Percentiles rank a stretch among this genome's conserved stretches.
These are phyloP conservation scores for Phytophthora capsici DNA, from an alignment of 352 stramenopile genomes.

Conservation along the genomic window DNA sequence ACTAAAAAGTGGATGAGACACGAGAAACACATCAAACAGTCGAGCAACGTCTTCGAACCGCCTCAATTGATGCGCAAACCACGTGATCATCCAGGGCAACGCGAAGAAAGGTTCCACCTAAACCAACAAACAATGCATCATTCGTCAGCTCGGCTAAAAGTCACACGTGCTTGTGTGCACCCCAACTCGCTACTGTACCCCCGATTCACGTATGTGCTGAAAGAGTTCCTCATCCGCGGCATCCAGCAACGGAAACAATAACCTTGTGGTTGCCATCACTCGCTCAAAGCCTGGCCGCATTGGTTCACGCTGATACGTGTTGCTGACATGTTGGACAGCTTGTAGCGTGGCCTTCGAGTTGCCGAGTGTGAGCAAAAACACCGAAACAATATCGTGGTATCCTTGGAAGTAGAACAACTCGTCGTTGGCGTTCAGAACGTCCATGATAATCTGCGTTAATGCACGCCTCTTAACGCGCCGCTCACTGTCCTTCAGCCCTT, in stretches of 20 bases:
- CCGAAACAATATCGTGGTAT: slow-evolving; percentile 93
- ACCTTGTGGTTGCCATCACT: slow-evolving; percentile 66
- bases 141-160: slow-evolving; percentile 35
- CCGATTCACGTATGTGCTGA: slow-evolving; percentile 64
- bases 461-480: slow-evolving; percentile 61
- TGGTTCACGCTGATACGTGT: slow-evolving; percentile 90
- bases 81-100: slow-evolving; percentile 95
- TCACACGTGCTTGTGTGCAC: not conserved
- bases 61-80: slow-evolving; percentile 93
- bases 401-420: slow-evolving; percentile 90
- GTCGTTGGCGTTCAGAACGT: slow-evolving; percentile 50
- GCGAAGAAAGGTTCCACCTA: slow-evolving; percentile 95
- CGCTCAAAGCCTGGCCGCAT: slow-evolving; percentile 88
- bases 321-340: slow-evolving; percentile 77
- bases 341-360: slow-evolving; percentile 66
- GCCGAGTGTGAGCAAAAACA: slow-evolving; percentile 83
- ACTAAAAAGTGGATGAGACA: slow-evolving; percentile 92
- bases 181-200: slow-evolving; percentile 39
- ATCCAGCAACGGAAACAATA: slow-evolving; percentile 77
- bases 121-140: slow-evolving; percentile 12
- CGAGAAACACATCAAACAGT: slow-evolving; percentile 94
- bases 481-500: slow-evolving; percentile 66
- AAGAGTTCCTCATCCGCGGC: slow-evolving; percentile 69
- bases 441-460: slow-evolving; percentile 69
- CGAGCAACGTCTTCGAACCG: slow-evolving; percentile 89